Evolutionary conservation across 106 monocot species (phyloP).

Genomic region (Apostasia shenzhenica): DNA sequence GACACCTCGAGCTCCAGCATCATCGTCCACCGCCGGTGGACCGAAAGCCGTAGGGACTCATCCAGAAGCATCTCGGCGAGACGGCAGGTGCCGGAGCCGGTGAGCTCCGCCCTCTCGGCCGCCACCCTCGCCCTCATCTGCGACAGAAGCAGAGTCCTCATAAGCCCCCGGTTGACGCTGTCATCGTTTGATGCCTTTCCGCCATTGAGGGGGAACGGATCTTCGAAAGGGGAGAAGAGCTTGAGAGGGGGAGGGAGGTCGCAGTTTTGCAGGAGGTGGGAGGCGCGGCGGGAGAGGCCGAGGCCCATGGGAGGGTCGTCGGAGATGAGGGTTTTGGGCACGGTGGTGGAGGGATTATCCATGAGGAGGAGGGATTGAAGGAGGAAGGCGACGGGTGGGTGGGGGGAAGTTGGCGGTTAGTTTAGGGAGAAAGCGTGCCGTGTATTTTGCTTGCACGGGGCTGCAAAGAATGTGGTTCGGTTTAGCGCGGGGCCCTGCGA

Average conservation of each 20-base stretch:
- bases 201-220: slow-evolving; percentile 4
- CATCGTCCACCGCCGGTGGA: slow-evolving; percentile 44
- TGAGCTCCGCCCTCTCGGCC: slow-evolving; percentile 28
- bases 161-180: slow-evolving; percentile 14
- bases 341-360: neutral
- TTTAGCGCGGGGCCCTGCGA: too few relatives aligned
- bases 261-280: slow-evolving; percentile 71
- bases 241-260: slow-evolving; percentile 82
- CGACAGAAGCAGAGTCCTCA: slow-evolving; percentile 62
- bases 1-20: slow-evolving; percentile 53
- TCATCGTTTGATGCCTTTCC: neutral
- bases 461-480: too few relatives aligned
- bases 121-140: slow-evolving; percentile 82
- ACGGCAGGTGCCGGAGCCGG: slow-evolving; percentile 9
- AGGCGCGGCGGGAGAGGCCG: neutral
- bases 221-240: slow-evolving; percentile 25
- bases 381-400: too few relatives aligned
- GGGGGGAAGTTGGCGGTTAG: too few relatives aligned
- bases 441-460: too few relatives aligned
- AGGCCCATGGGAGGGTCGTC: neutral
- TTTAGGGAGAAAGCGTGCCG: too few relatives aligned
- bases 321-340: neutral
- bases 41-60: slow-evolving; percentile 43
- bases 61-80: slow-evolving; percentile 32
- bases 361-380: neutral